Evolutionary conservation across 1,284 basidiomycete genomes (phyloP), one percentile per base, ranked within the genome.

Genomic region (Leccinum variabile): DNA sequence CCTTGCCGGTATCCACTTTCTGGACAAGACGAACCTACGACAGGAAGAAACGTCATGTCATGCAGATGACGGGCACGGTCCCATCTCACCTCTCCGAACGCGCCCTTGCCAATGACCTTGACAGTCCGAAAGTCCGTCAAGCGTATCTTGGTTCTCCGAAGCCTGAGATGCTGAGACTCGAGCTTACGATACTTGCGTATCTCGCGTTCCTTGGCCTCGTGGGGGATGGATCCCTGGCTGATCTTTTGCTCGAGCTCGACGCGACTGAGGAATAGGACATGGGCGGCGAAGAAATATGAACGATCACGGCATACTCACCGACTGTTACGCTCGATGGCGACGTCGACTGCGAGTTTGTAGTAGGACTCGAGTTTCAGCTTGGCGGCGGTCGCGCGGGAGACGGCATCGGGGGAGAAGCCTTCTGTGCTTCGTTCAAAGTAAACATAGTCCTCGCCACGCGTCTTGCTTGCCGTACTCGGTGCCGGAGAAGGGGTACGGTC

Each of bases 31-130:
- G 87, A 41, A 98, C 95, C 91, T 94, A 68, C 35, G 5, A 33
- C 41, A 56, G 63, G 57, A n/a, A 62, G 57, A n/a, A 56, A 53
- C 13, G 61, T 57, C 37, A 61, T 50, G 5, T 35, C 9, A 18
- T 28, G 37, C 28, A 49, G 14, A 53, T 54, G 22, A 44, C 35
- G 57, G 3, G 37, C 22, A 62, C 11, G n/a, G 8, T n/a, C 30
- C 8, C 1, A 41, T 59, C 59, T 55, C 67, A 92, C 92, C 83
- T 98, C 97, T 74, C 97, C 97, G 74, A 98, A 98, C 14, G 97
- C 97, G 70, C 97, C 97, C 80, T 98, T 98, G 37, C 97, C 97
- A 71, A 99, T 99, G 64, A 98, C 96, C 77, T 99, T 99, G 73
- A 99, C 91, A 2, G 97, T 98, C 67, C 89, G 84, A 83, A 99